Evolutionary conservation across 805 yeast species (phyloP), one percentile per base, ranked within the genome.

Genomic region (Vanderwaltozyma yarrowii): DNA sequence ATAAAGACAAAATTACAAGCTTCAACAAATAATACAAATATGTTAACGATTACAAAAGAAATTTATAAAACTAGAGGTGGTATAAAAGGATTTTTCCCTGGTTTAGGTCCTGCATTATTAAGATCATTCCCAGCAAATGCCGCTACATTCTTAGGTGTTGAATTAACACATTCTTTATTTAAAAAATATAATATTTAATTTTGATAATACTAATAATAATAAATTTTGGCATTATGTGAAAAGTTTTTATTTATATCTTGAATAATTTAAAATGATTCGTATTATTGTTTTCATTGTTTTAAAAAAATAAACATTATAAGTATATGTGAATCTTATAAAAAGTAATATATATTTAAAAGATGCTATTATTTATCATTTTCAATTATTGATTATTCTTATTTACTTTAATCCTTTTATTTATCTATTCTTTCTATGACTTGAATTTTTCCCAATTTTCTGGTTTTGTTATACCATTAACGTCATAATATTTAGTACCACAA

Each of bases 51-150:
- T 26, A 74, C 95, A 8, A 65, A 66, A 40, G 66, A 72, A 38
- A 80, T 89, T 35, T 86, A 87, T 58, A 58, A 65, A 4, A 43
- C 43, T 6, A 74, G 74, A 45, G 89, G 88, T 17, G 96, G 96
- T 19, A 47, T 86, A 46, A 81, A 78, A 57, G 95, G 94, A 0
- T 89, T 89, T 65, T 89, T 88, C 84, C 97, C 97, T 3, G 98
- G 98, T 40, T 70, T 89, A 18, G 96, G 96, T 0, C 96, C 98
- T 5, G 97, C 97, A 2, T 66, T 89, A 54, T 75, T 86, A 19
- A 74, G 98, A 61, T 80, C 94, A 30, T 89, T 92, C 80, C 97
- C 97, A 3, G 97, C 97, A 17, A 89, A 92, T 62, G 98, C 98
- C n/a, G 97, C 98, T 8, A 88, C 97, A 2, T 89, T 89, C 66